Conservation (phyloP, 306 rosid genomes). For the Parietaria judaica region DNA sequence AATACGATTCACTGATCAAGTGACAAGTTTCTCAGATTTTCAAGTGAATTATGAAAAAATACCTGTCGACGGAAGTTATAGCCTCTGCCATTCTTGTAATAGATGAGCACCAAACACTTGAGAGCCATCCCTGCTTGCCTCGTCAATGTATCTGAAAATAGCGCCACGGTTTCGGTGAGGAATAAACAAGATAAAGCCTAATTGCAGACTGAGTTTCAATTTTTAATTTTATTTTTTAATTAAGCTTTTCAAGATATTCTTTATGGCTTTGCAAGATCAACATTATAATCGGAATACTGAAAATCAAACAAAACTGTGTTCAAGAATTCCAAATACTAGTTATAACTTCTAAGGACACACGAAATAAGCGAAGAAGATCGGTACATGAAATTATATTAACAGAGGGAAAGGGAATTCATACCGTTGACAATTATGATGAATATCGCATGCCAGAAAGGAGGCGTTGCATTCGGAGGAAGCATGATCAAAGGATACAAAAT, state of each 20-base stretch:
- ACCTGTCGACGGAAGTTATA: constrained; percentile 77
- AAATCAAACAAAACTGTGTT: background rate
- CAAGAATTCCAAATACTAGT: background rate
- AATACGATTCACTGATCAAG: constrained; percentile 5
- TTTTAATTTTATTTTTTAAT: background rate
- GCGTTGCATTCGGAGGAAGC: constrained; percentile 73
- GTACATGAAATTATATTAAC: background rate
- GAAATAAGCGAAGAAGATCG: background rate
- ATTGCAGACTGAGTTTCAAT: background rate
- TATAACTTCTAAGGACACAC: background rate
- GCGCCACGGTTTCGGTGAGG: constrained; percentile 6
- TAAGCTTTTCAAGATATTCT: background rate
- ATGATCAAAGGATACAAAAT: constrained; percentile 57
- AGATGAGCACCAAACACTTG: constrained; percentile 73
- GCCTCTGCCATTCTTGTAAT: constrained; percentile 76
- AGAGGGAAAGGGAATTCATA: constrained; percentile 27
- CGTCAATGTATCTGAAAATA: constrained; percentile 59
- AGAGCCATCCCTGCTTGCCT: constrained; percentile 81
- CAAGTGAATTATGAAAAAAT: constrained; percentile 15
- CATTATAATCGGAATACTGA: background rate
- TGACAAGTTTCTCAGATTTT: constrained; percentile 10
- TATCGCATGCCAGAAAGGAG: constrained; percentile 80
- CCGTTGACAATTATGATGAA: constrained; percentile 87
- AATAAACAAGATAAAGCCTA: constrained; percentile 6
- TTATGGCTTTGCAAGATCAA: too few relatives aligned